A percentile compares a stretch with the other conserved stretches of the same genome.
These are phyloP conservation scores for Cyclotella atomus DNA, from an alignment of 108 stramenopile genomes.

Conservation along the genomic window DNA sequence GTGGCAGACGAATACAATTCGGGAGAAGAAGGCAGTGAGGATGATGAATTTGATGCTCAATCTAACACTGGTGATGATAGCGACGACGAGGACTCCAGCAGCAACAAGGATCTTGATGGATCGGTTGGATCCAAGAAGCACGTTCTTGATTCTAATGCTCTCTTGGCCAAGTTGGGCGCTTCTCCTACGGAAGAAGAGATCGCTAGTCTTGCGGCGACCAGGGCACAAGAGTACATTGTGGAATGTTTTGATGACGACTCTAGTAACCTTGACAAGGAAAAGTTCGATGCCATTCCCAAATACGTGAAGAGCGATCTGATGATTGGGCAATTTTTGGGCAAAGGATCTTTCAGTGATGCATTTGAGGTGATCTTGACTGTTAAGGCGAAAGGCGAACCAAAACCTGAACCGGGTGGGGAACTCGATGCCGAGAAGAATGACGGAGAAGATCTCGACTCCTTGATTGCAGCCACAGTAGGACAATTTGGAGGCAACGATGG, in stretches of 20 bases:
- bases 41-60: neutral
- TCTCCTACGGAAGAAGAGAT: neutral
- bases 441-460: constrained; percentile 4
- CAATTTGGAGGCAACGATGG: neutral
- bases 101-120: neutral
- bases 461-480: neutral
- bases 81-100: neutral
- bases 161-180: neutral
- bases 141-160: neutral
- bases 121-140: neutral
- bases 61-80: neutral
- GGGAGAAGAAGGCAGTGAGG: neutral
- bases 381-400: neutral
- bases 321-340: constrained; percentile 35
- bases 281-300: constrained; percentile 26
- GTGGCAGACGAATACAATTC: neutral
- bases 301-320: constrained; percentile 20
- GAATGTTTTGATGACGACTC: constrained; percentile 6
- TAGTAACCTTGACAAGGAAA: constrained; percentile 3
- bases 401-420: neutral
- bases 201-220: neutral
- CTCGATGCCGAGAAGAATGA: neutral
- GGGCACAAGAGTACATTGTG: constrained; percentile 1
- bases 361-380: constrained; percentile 24
- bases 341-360: constrained; percentile 30